Evolutionary conservation across 495 filamentous ascomycete genomes (phyloP), one percentile per base, ranked within the genome.

Genomic region (Parathielavia appendiculata): DNA sequence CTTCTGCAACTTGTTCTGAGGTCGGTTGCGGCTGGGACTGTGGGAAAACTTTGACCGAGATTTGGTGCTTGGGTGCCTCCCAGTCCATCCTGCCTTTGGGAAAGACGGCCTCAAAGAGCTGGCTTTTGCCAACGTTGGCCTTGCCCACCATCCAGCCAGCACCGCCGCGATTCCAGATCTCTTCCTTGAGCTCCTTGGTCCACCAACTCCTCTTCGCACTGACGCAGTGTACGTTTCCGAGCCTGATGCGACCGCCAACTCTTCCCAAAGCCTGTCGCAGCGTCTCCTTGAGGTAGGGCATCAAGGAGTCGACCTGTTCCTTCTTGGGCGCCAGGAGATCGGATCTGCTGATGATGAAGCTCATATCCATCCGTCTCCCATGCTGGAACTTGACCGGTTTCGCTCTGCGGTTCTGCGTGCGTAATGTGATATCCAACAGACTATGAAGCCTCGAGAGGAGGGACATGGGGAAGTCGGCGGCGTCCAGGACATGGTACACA

Each of bases 101-200:
- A 63, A 90, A 95, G 17, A 95, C 84, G 10, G 77, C 78, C 65
- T 92, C 83, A 54, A 97, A 90, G 23, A 99, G 85, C 60, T 85
- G 86, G 66, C 91, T 96, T 71, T 99, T 99, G 14, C 93, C 93
- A 26, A 97, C 93, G 66, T 99, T 99, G 51, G 87, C 90, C 64
- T 92, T 96, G n/a, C 95, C 93, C 23, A 97, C 89, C 77, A 99
- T 85, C 93, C 93, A 99, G n/a, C 88, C 81, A 6, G 86, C 95
- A 4, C 92, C 91, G 10, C 86, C 89, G 40, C 89, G 83, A 36
- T 83, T 73, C 72, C 79, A 87, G 47, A 96, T 89, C 30, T 90
- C 83, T 64, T 95, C 87, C 69, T 91, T 96, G 60, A 96, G 73
- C 40, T 86, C 75, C 62, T 81, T 88, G 0, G 88, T 96, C 91